Base-by-base conservation (phyloP, 2,329 filamentous ascomycete genomes). In the Blastomyces silverae region DNA sequence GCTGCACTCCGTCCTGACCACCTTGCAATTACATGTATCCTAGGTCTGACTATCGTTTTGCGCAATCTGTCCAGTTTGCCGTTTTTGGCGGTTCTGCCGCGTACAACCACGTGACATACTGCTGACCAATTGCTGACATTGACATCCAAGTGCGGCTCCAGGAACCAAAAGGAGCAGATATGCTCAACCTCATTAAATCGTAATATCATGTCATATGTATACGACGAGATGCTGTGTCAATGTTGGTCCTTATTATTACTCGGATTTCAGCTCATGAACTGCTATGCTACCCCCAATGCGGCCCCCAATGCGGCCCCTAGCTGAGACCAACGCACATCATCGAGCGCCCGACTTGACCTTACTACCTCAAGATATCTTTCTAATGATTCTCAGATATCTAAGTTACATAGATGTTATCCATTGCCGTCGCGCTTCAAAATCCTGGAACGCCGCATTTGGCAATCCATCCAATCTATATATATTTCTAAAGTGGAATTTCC, bases 341-440 rank as follows among this genome's bases (percentile, higher is more conserved):
- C 22, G 39, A 11, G 37, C 39, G n/a, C 10, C 15, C 11, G 39
- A 60, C 3, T 31, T 60, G 6, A 44, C n/a, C 57, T 69, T 70
- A 61, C 76, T 88, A 50, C 85, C 85, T n/a, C 79, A 80, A 69
- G 84, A 86, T 62, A 71, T 88, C 58, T 86, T 88, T 69, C 77
- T 85, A 65, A 77, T 85, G 60, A 75, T 88, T 63, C 66, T 83
- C 46, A 75, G 70, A 2, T 72, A 82, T 67, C 76, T 88, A 20
- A 73, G 80, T 0, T 79, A 84, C 2, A 73, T 70, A 22, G 84
- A 86, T 67, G 74, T 80, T 62, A 71, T 87, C 20, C 74, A 78
- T 59, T 83, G 80, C 70, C 84, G 83, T 61, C 78, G 78, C 28
- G 81, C 87, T 46, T 85, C 80, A 22, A 79, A 74, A 50, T 71